phyloP scores from a whole-genome alignment of 768 basidiomycete genomes.

The Boletus coccyginus region DNA sequence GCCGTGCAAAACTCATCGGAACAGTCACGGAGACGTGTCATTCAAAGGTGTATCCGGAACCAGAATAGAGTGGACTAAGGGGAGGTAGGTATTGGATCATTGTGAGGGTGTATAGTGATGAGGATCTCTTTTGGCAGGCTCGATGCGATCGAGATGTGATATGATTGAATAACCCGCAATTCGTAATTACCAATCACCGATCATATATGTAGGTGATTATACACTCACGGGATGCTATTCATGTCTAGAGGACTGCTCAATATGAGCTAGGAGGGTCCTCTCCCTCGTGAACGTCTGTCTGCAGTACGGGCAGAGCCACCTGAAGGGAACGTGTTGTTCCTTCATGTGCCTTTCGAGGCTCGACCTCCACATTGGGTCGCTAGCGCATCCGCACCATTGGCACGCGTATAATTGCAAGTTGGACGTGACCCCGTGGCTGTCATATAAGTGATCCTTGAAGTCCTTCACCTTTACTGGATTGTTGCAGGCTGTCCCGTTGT shows the following conservation, averaged over 20 bases:
- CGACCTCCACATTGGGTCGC: not conserved
- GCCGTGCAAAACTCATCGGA: no score
- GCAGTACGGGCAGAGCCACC: slow-evolving; percentile 12
- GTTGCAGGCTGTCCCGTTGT: not conserved
- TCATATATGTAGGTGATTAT: not conserved
- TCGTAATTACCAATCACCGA: not conserved
- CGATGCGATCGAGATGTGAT: not conserved
- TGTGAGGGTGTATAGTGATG: not conserved
- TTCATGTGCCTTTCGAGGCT: slow-evolving; percentile 10
- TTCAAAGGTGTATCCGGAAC: not conserved
- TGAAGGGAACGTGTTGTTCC: slow-evolving; percentile 10
- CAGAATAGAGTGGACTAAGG: not conserved
- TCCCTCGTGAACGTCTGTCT: slow-evolving; percentile 2
- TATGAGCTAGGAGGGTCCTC: not conserved
- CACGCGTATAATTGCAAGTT: slow-evolving; percentile 4
- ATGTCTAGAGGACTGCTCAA: not conserved
- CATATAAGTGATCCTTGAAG: slow-evolving; percentile 4
- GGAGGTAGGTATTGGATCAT: not conserved
- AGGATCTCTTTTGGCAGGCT: not conserved
- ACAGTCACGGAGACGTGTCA: no score
- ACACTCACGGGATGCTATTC: not conserved
- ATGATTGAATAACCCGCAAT: not conserved
- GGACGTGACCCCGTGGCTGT: not conserved
- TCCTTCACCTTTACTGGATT: not conserved
- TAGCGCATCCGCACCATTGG: slow-evolving; percentile 4